A percentile compares a stretch with the other conserved stretches of the same genome.
These are phyloP conservation scores for Backusella luteola DNA, from an alignment of 192 early-diverging fungal genomes.

Conservation along the genomic window DNA sequence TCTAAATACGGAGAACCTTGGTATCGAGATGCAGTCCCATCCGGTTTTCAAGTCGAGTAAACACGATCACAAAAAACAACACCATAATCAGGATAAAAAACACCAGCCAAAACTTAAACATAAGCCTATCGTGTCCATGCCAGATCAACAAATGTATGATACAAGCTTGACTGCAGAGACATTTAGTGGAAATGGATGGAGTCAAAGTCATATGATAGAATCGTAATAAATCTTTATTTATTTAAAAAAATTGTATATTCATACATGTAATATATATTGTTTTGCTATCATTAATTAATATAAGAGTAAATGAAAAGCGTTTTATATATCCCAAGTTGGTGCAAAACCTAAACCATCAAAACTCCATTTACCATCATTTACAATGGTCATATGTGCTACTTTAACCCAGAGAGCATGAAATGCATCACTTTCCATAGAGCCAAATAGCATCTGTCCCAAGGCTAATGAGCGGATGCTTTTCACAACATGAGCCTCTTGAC, in stretches of 20 bases:
- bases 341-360: slow-evolving; percentile 31
- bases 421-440: not conserved
- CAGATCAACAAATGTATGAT: slow-evolving; percentile 10
- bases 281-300: not conserved
- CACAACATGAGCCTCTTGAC: slow-evolving; percentile 51
- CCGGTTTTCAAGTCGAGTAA: not conserved
- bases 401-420: slow-evolving; percentile 21
- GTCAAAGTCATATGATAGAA: slow-evolving; percentile 13
- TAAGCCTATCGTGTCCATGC: not conserved
- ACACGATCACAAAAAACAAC: not conserved
- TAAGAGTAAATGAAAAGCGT: not conserved
- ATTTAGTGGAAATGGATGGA: slow-evolving; percentile 22
- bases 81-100: not conserved
- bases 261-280: not conserved
- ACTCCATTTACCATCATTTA: slow-evolving; percentile 33
- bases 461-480: slow-evolving; percentile 54
- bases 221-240: not conserved
- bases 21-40: slow-evolving; percentile 17
- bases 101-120: not conserved
- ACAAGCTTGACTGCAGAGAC: slow-evolving; percentile 8
- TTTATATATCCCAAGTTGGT: slow-evolving; percentile 9
- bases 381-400: slow-evolving; percentile 37
- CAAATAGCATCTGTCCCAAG: slow-evolving; percentile 42
- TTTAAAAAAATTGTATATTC: not conserved
- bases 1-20: slow-evolving; percentile 58